phyloP scores from a whole-genome alignment of 2,329 filamentous ascomycete species.

The Neofusicoccum sp. region DNA sequence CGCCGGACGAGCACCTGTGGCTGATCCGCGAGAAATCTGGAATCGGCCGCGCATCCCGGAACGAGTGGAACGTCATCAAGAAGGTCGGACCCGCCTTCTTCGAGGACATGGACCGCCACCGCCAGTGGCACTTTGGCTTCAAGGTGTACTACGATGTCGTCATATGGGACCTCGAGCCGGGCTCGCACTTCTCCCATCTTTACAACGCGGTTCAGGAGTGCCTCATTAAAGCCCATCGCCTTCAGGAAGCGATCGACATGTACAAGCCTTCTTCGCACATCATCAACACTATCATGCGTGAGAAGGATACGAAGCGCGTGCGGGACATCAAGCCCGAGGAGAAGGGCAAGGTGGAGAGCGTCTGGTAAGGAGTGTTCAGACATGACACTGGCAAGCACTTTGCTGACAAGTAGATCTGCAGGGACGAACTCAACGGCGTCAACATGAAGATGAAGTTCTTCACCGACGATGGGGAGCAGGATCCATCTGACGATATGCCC shows the following conservation, averaged over 20 bases:
- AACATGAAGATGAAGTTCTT: neutral
- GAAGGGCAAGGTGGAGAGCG: constrained; percentile 28
- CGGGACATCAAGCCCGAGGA: constrained; percentile 43
- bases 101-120: constrained; percentile 40
- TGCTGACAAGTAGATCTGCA: neutral
- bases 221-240: constrained; percentile 43
- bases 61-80: constrained; percentile 40
- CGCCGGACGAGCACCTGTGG: constrained; percentile 44
- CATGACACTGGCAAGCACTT: constrained; percentile 24
- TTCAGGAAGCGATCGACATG: constrained; percentile 32
- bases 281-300: constrained; percentile 40
- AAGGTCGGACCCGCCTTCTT: constrained; percentile 43
- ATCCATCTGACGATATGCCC: constrained; percentile 30
- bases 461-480: constrained; percentile 7
- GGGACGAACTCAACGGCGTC: constrained; percentile 31
- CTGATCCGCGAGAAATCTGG: constrained; percentile 43
- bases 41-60: constrained; percentile 42
- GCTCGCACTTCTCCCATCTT: constrained; percentile 33
- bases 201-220: constrained; percentile 38
- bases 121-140: constrained; percentile 45
- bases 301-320: constrained; percentile 37
- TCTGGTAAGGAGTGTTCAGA: constrained; percentile 28
- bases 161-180: constrained; percentile 44
- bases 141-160: constrained; percentile 49
- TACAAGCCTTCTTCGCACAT: constrained; percentile 39